A percentile compares a stretch with the other conserved stretches of the same genome.
Evolutionary conservation across 257 asterid species (phyloP).

Genomic region (Solanum piurae): DNA sequence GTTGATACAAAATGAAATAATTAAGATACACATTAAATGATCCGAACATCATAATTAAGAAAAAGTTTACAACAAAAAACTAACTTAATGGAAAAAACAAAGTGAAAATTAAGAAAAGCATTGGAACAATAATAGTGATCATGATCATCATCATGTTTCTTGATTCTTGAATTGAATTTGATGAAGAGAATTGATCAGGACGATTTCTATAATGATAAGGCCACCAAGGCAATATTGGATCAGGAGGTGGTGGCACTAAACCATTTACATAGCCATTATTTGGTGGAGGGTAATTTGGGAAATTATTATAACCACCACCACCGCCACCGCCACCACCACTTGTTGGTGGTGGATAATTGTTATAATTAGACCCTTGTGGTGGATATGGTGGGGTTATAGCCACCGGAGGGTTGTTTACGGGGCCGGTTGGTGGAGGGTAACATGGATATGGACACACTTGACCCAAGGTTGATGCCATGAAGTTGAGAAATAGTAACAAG

Average conservation of each 20-base stretch:
- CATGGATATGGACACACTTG: constrained; percentile 93
- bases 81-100: neutral
- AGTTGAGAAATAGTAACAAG: constrained; percentile 19
- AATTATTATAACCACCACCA: neutral
- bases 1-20: neutral
- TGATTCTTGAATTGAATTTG: constrained; percentile 8
- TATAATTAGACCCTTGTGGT: neutral
- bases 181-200: constrained; percentile 45
- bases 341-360: constrained; percentile 21
- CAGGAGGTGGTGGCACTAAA: constrained; percentile 67
- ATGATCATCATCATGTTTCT: neutral
- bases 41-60: neutral
- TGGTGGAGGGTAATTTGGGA: constrained; percentile 13
- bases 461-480: constrained; percentile 23
- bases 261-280: constrained; percentile 21
- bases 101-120: neutral
- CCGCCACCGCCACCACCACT: neutral
- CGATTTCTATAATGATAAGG: constrained; percentile 65
- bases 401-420: constrained; percentile 44
- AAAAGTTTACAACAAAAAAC: neutral
- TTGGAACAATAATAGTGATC: neutral
- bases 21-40: neutral
- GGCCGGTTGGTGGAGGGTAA: constrained; percentile 73
- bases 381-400: constrained; percentile 35
- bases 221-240: constrained; percentile 66